Conservation (phyloP, 2,329 filamentous ascomycete genomes). For the Botrytis deweyae region DNA sequence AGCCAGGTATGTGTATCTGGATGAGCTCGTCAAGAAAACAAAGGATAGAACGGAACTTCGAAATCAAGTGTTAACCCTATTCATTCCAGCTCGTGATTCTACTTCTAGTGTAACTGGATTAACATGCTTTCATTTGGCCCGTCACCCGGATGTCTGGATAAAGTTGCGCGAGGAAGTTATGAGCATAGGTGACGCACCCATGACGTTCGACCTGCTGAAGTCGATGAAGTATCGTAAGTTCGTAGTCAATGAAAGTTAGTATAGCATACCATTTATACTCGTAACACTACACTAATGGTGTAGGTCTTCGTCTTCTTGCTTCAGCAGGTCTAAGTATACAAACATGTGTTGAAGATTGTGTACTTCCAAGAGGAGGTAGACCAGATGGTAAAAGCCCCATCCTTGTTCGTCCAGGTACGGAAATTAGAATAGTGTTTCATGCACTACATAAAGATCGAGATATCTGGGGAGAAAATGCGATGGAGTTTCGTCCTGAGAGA, state of each 20-base stretch:
- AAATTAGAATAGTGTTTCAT: slow-evolving; percentile 22
- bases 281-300: neutral
- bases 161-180: slow-evolving; percentile 35
- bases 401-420: slow-evolving; percentile 30
- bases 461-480: slow-evolving; percentile 41
- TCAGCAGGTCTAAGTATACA: neutral
- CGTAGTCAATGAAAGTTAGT: slow-evolving; percentile 56
- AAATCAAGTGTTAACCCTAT: slow-evolving; percentile 38
- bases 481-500: slow-evolving; percentile 43
- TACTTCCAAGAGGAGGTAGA: slow-evolving; percentile 36
- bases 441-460: slow-evolving; percentile 42
- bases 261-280: neutral
- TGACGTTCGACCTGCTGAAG: slow-evolving; percentile 50
- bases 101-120: slow-evolving; percentile 41
- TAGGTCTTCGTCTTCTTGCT: neutral
- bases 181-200: slow-evolving; percentile 39
- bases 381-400: slow-evolving; percentile 32
- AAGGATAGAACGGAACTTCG: slow-evolving; percentile 42
- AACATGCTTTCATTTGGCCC: slow-evolving; percentile 33
- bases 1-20: slow-evolving; percentile 45
- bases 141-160: slow-evolving; percentile 33
- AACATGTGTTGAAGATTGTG: neutral
- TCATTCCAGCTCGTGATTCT: slow-evolving; percentile 45
- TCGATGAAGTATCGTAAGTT: slow-evolving; percentile 54
- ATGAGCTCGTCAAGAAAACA: slow-evolving; percentile 48